Base-by-base conservation (phyloP, 768 basidiomycete genomes). In the Paxillus involutus region DNA sequence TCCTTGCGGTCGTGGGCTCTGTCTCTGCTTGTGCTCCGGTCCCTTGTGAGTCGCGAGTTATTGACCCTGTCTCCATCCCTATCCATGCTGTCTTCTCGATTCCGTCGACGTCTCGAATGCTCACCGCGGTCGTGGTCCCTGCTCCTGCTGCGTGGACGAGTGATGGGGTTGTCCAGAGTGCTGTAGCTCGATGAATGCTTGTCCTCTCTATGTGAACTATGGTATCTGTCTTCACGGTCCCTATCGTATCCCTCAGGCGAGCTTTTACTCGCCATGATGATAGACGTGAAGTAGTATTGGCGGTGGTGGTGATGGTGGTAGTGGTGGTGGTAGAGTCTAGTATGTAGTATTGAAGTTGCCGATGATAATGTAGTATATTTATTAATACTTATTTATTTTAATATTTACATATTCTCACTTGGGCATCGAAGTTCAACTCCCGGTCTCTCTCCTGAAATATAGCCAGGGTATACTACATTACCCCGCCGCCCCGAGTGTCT, bases 261-360 rank as follows among this genome's bases (percentile, higher is more conserved):
- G 49, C 53, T 57, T 53, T 74, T 73, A 67, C 73, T 74, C 49
- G 62, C 70, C 83, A 85, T 85, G 30, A 26, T 57, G 46, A 26
- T 26, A 53, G 56, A 45, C 24, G 51, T 29, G 14, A 36, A n/a
- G 49, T 9, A n/a, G 3, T 12, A 26, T 19, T 51, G 48, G 13
- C 12, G 13, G 29, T 32, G 9, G 35, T 19, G 37, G 7, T n/a
- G n/a, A n/a, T 21, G 21, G 21, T 21, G 21, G 21, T 21, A 3
- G 21, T 21, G 21, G 21, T 21, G 21, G 21, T 21, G 21, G 21
- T 21, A 3, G 21, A 21, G 21, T 21, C 21, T 21, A 21, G 21
- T 21, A 21, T n/a, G 3, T 21, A 21, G 21, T 21, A 21, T 21
- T 21, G 21, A 21, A 21, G 21, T 21, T 21, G 21, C n/a, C n/a